phyloP scores from a whole-genome alignment of 352 stramenopile genomes.

The Thalassiosira livingstoniorum region DNA sequence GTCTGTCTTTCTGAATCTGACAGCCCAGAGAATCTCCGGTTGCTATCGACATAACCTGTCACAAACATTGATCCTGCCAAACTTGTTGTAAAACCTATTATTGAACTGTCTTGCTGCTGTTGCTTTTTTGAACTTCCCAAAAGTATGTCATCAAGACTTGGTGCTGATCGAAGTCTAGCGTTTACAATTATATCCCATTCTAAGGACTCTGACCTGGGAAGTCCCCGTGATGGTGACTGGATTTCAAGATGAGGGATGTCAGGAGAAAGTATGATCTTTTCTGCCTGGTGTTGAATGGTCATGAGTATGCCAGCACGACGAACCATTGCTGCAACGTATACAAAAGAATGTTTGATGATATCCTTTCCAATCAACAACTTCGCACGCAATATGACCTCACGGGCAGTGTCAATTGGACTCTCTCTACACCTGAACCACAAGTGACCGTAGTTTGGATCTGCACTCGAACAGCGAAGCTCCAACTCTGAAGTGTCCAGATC shows the following conservation, averaged over 20 bases:
- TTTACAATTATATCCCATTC: constrained; percentile 65
- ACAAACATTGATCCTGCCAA: constrained; percentile 65
- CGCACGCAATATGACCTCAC: constrained; percentile 67
- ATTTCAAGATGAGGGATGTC: not conserved
- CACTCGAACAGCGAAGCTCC: constrained; percentile 85
- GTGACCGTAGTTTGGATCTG: constrained; percentile 91
- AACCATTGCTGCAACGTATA: constrained; percentile 79
- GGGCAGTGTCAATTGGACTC: constrained; percentile 71
- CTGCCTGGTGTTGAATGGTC: constrained; percentile 41
- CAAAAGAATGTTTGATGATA: constrained; percentile 65
- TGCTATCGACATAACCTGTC: constrained; percentile 68
- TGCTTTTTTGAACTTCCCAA: constrained; percentile 57
- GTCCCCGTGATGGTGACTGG: not conserved
- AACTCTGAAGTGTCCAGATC: constrained; percentile 73
- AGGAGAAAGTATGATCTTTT: constrained; percentile 13
- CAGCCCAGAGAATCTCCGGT: constrained; percentile 62
- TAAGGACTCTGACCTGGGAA: constrained; percentile 28
- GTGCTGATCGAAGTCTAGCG: constrained; percentile 53
- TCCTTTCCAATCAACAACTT: constrained; percentile 65
- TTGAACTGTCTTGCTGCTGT: not conserved
- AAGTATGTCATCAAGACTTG: constrained; percentile 75
- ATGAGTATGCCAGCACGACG: constrained; percentile 58
- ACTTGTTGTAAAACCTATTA: not conserved
- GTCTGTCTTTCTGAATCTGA: constrained; percentile 68
- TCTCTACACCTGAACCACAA: constrained; percentile 89